Evolutionary conservation across 1,284 basidiomycete genomes (phyloP).

Genomic region (Rhizoctonia solani): DNA sequence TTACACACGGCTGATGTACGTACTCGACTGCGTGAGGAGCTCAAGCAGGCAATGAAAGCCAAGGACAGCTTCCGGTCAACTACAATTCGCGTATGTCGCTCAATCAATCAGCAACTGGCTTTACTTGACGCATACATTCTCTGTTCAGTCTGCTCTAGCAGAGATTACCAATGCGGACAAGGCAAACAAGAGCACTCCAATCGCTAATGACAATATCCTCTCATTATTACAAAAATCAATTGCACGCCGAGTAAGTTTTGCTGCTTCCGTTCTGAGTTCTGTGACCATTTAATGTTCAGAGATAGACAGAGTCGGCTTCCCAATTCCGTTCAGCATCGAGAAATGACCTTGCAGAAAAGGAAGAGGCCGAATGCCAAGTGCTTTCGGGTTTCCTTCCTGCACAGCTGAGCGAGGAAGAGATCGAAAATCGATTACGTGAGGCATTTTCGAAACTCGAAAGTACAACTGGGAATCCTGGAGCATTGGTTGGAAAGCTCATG

Average conservation of each 20-base stretch:
- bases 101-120: background rate
- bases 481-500: conserved; percentile 26
- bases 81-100: conserved; percentile 33
- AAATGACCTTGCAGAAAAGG: conserved; percentile 36
- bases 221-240: conserved; percentile 35
- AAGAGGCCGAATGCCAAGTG: conserved; percentile 32
- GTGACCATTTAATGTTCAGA: background rate
- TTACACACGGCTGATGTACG: conserved; percentile 19
- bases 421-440: conserved; percentile 28
- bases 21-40: conserved; percentile 34
- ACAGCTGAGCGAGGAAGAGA: conserved; percentile 33
- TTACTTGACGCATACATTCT: background rate
- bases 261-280: too few relatives aligned
- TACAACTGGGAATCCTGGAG: background rate
- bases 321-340: conserved; percentile 35
- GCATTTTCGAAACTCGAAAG: conserved; percentile 8
- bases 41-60: conserved; percentile 39
- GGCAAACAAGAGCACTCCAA: conserved; percentile 19
- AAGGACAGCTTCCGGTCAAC: conserved; percentile 37
- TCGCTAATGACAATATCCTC: conserved; percentile 21
- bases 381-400: conserved; percentile 36
- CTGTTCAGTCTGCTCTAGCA: conserved; percentile 34
- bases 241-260: conserved; percentile 33
- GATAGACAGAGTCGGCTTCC: conserved; percentile 35
- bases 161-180: conserved; percentile 38